Evolutionary conservation across 2,329 filamentous ascomycete genomes (phyloP).

Genomic region (Trichoderma sp.): DNA sequence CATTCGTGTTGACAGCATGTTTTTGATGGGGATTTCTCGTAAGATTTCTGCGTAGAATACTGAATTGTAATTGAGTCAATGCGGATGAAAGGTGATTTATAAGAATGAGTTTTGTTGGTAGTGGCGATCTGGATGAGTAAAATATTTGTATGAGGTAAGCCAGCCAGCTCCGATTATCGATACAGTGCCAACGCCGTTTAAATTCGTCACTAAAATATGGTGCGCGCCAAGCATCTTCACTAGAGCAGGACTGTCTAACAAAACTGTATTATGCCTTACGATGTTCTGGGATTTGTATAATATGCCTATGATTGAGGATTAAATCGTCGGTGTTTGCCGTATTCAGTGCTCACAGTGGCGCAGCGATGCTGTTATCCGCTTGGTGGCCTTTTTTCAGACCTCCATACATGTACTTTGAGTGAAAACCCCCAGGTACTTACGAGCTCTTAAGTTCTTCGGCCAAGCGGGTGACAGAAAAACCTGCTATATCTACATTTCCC

Average conservation of each 20-base stretch:
- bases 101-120: background rate
- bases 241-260: background rate
- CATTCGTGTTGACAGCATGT: slow-evolving; percentile 1
- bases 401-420: too few relatives aligned
- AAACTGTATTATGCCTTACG: background rate
- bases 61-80: background rate
- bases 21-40: background rate
- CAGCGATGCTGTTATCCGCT: background rate
- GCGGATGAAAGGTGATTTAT: background rate
- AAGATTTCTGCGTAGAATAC: background rate
- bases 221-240: too few relatives aligned
- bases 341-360: background rate
- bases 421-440: too few relatives aligned
- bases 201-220: background rate
- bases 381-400: too few relatives aligned
- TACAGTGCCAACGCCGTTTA: background rate
- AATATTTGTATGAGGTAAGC: slow-evolving; percentile 16
- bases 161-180: background rate
- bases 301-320: background rate
- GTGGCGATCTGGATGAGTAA: slow-evolving; percentile 4
- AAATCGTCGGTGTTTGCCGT: background rate
- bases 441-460: too few relatives aligned
- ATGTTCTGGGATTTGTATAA: background rate
- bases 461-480: too few relatives aligned
- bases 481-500: too few relatives aligned